Percentiles rank a stretch among this genome's conserved stretches.
These are phyloP conservation scores for Arthrobotrys megalospora DNA, from an alignment of 2,329 filamentous ascomycete genomes.

Conservation along the genomic window DNA sequence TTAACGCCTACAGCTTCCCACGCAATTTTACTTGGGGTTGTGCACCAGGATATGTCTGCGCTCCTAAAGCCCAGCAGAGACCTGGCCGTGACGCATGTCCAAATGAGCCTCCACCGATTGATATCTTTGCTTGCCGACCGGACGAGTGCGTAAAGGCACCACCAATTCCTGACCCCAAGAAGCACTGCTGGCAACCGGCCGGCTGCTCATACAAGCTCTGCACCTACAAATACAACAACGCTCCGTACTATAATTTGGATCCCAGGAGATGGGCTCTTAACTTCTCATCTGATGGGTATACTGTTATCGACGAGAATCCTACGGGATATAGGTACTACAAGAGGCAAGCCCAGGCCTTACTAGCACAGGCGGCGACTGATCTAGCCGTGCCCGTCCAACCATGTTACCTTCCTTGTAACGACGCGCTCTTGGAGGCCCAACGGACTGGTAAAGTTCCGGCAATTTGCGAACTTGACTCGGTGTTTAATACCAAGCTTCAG, in stretches of 20 bases:
- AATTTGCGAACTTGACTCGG: slow-evolving; percentile 45
- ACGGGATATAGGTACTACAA: slow-evolving; percentile 37
- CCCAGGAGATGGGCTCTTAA: slow-evolving; percentile 53
- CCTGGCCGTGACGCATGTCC: slow-evolving; percentile 47
- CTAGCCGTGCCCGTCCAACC: slow-evolving; percentile 51
- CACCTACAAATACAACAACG: slow-evolving; percentile 37
- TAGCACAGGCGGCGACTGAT: slow-evolving; percentile 47
- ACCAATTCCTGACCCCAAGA: slow-evolving; percentile 33
- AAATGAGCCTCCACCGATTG: slow-evolving; percentile 53
- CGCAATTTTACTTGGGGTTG: slow-evolving; percentile 58
- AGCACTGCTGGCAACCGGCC: slow-evolving; percentile 20
- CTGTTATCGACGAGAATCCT: slow-evolving; percentile 18
- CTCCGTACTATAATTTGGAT: slow-evolving; percentile 54
- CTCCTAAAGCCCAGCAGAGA: slow-evolving; percentile 28
- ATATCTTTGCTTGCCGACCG: slow-evolving; percentile 50
- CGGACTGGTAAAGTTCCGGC: slow-evolving; percentile 53
- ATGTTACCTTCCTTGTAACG: slow-evolving; percentile 53
- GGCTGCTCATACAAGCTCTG: slow-evolving; percentile 49
- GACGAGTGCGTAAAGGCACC: slow-evolving; percentile 51
- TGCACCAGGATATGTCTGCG: slow-evolving; percentile 49
- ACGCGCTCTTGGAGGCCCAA: slow-evolving; percentile 48
- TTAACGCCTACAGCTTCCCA: slow-evolving; percentile 48
- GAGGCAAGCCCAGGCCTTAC: slow-evolving; percentile 53
- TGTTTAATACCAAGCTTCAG: slow-evolving; percentile 55
- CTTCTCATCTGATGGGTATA: slow-evolving; percentile 40